These are phyloP conservation scores for Backusella tarrabulga DNA, from an alignment of 192 early-diverging fungal species.

Conservation along the genomic window DNA sequence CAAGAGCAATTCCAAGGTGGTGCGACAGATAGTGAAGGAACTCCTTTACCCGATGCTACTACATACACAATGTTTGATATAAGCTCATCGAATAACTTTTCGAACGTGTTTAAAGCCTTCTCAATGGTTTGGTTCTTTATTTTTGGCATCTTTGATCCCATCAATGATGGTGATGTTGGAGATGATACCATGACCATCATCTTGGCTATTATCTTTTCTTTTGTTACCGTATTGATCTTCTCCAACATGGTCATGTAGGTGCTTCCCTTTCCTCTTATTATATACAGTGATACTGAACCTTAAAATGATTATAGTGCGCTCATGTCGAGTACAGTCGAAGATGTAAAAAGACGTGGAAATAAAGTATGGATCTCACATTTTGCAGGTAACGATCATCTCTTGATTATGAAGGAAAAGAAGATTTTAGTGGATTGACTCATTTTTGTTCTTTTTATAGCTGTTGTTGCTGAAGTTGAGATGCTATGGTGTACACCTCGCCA, in stretches of 20 bases:
- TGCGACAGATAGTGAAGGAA: too few relatives aligned
- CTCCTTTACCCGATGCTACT: not conserved
- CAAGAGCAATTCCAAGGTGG: not conserved
- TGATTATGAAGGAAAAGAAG: not conserved
- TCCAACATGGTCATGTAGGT: conserved; percentile 23
- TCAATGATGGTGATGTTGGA: conserved; percentile 3
- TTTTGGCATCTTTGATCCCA: conserved; percentile 13
- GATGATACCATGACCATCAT: not conserved
- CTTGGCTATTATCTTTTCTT: conserved; percentile 10
- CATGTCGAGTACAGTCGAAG: conserved; percentile 8
- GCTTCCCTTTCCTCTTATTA: not conserved
- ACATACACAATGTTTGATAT: not conserved
- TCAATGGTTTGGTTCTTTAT: conserved; percentile 14
- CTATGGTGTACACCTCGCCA: conserved; percentile 7
- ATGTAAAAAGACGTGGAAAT: conserved; percentile 9
- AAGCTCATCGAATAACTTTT: not conserved
- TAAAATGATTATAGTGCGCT: not conserved
- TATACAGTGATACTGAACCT: not conserved
- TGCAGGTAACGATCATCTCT: not conserved
- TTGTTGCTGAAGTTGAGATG: conserved; percentile 6
- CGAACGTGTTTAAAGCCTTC: not conserved
- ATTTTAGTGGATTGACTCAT: not conserved
- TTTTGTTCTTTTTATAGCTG: not conserved
- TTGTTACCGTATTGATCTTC: conserved; percentile 11
- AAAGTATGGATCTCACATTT: conserved; percentile 11